A percentile compares a stretch with the other conserved stretches of the same genome.
These are phyloP conservation scores for Aspergillus caelatus DNA, from an alignment of 2,329 filamentous ascomycete genomes.

Conservation along the genomic window DNA sequence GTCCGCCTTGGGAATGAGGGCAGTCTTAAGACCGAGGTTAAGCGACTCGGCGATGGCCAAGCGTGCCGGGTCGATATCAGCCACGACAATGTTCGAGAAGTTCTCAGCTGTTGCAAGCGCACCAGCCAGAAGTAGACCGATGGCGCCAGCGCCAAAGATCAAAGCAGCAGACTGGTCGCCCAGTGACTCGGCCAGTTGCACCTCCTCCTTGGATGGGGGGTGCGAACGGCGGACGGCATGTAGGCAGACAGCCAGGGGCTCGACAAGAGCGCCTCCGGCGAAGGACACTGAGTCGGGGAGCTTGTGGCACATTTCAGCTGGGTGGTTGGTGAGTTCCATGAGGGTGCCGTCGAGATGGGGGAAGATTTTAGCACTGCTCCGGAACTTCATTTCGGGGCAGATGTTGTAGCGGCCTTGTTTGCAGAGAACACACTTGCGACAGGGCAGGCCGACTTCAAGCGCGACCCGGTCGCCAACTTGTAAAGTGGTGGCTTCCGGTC, in stretches of 20 bases:
- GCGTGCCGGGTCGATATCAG: conserved; percentile 62
- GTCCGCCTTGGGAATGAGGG: conserved; percentile 38
- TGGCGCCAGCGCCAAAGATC: conserved; percentile 64
- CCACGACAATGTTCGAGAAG: conserved; percentile 59
- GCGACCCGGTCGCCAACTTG: conserved; percentile 79
- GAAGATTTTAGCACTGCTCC: conserved; percentile 62
- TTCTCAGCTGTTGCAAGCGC: conserved; percentile 58
- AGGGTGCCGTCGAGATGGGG: conserved; percentile 67
- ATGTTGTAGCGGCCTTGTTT: conserved; percentile 63
- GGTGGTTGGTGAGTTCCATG: conserved; percentile 64
- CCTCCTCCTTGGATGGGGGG: conserved; percentile 43
- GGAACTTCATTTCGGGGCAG: conserved; percentile 60
- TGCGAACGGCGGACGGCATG: conserved; percentile 61
- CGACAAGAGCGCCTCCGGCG: conserved; percentile 61
- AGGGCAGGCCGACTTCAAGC: conserved; percentile 89
- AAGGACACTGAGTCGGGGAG: conserved; percentile 57
- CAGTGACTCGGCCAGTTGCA: conserved; percentile 43
- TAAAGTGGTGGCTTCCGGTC: conserved; percentile 64
- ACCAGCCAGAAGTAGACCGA: conserved; percentile 61
- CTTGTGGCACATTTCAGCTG: conserved; percentile 62
- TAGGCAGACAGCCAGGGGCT: conserved; percentile 63
- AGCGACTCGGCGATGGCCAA: conserved; percentile 57
- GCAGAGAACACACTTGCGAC: conserved; percentile 64
- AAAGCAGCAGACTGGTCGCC: conserved; percentile 52
- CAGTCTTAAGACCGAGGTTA: conserved; percentile 39